A percentile compares a stretch with the other conserved stretches of the same genome.
Conservation (phyloP, 208 protist genomes). For the Trypanosoma melophagium region DNA sequence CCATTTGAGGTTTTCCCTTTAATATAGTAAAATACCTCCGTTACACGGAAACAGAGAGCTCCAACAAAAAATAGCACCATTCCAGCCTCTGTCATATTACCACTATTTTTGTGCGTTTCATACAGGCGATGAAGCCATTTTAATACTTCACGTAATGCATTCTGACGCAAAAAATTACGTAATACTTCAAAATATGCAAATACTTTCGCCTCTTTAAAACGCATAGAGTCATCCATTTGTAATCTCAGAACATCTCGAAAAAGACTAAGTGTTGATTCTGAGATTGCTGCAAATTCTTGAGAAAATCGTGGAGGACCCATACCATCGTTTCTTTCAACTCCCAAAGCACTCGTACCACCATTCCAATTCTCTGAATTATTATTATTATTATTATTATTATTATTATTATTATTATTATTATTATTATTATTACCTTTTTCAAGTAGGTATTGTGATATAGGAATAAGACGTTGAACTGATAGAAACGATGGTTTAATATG, state of each 20-base stretch:
- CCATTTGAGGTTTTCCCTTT: conserved; percentile 67
- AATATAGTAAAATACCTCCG: conserved; percentile 82
- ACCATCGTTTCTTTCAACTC: conserved; percentile 1
- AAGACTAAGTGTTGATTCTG: conserved; percentile 65
- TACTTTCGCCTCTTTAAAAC: conserved; percentile 76
- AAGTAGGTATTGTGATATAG: conserved; percentile 63
- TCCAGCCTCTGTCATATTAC: conserved; percentile 74
- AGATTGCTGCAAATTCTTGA: conserved; percentile 72
- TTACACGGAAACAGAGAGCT: conserved; percentile 83
- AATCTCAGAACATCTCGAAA: conserved; percentile 83
- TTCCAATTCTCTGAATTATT: not conserved
- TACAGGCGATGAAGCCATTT: conserved; percentile 87
- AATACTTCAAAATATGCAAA: conserved; percentile 85
- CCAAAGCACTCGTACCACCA: not conserved
- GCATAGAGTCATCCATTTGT: conserved; percentile 74
- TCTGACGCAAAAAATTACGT: conserved; percentile 77
- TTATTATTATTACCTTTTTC: conserved; percentile 29
- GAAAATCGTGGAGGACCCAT: conserved; percentile 38
- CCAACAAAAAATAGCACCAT: conserved; percentile 87
- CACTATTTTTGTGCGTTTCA: conserved; percentile 74
- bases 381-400: not conserved
- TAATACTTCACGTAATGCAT: conserved; percentile 72
- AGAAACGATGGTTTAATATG: conserved; percentile 46
- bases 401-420: not conserved
- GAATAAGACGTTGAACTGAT: conserved; percentile 57